These are phyloP conservation scores for Excoecaria cochinchinensis DNA, from an alignment of 345 rosid genomes.

Conservation along the genomic window DNA sequence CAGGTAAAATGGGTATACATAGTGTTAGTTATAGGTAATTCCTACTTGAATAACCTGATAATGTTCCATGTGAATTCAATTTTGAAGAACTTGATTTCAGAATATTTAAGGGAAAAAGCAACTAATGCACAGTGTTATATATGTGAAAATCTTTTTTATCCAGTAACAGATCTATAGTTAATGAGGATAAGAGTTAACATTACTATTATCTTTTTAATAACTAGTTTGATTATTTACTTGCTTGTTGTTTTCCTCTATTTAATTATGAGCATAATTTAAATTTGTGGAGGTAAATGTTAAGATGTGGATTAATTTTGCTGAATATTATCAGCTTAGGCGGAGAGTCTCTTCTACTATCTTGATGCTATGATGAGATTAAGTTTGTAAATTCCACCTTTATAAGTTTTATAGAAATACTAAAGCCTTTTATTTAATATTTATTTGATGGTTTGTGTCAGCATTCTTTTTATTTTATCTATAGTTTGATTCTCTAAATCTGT, in stretches of 20 bases:
- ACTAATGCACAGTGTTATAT: background rate
- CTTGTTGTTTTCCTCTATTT: background rate
- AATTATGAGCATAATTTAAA: background rate
- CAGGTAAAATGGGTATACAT: background rate
- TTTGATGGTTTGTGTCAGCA: background rate
- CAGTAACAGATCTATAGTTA: background rate
- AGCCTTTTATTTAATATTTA: background rate
- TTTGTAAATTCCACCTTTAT: background rate
- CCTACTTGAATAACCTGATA: background rate
- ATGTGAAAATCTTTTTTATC: background rate
- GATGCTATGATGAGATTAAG: background rate
- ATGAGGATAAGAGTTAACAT: background rate
- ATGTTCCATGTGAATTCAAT: background rate
- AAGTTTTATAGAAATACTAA: too few relatives aligned
- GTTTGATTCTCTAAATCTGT: slow-evolving; percentile 8
- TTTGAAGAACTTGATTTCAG: background rate
- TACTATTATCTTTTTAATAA: background rate
- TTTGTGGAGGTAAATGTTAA: background rate
- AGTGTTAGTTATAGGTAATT: background rate
- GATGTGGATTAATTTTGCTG: background rate
- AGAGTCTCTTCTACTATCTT: background rate
- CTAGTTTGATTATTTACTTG: background rate
- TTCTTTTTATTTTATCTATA: background rate
- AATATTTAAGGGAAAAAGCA: background rate
- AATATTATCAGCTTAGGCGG: slow-evolving; percentile 5